Evolutionary conservation across 176 grass and related monocot species (phyloP), one percentile per base, ranked within the genome.

Genomic region (Pontederia paniculata): DNA sequence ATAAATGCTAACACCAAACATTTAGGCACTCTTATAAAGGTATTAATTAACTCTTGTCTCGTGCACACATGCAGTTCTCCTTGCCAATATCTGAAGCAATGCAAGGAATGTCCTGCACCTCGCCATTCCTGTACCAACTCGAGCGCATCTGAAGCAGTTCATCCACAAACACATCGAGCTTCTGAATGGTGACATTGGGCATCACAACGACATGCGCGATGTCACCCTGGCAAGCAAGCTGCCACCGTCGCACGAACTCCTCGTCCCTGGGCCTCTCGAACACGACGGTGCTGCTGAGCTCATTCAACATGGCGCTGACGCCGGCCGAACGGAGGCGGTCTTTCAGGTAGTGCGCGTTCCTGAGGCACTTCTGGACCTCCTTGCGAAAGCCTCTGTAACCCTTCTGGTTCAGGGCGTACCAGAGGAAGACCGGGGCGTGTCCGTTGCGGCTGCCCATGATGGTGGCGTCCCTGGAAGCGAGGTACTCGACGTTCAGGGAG

Each of bases 171-270:
- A 59, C 37, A 42, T 89, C 81, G 42, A 89, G 67, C 28, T 84
- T 89, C 57, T 84, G 81, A 52, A 89, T 78, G 23, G 58, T 78
- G 12, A 89, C 81, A 48, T 60, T 89, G 12, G 86, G 86, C 86
- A 89, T 89, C 67, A 89, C 86, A 23, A 89, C 86, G 14, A 89
- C 86, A 22, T 84, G 86, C 10, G 86, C 77, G 45, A 89, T 89
- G 16, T 76, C 81, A 0, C 81, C 74, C 73, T 89, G 74, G 0
- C 86, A 89, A 0, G 86, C 86, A 0, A 89, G 80, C 52, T 89
- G 86, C 86, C 86, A 89, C 55, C 74, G 76, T 20, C 81, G 67
- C 17, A 89, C 77, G 69, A 89, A 89, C 22, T 78, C 86, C 49
- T 84, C 74, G 53, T 81, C 81, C 66, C 75, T 84, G 1, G 86